Evolutionary conservation across 1,139 yeast genomes (phyloP).

Genomic region (Suhomyces yuchorum): DNA sequence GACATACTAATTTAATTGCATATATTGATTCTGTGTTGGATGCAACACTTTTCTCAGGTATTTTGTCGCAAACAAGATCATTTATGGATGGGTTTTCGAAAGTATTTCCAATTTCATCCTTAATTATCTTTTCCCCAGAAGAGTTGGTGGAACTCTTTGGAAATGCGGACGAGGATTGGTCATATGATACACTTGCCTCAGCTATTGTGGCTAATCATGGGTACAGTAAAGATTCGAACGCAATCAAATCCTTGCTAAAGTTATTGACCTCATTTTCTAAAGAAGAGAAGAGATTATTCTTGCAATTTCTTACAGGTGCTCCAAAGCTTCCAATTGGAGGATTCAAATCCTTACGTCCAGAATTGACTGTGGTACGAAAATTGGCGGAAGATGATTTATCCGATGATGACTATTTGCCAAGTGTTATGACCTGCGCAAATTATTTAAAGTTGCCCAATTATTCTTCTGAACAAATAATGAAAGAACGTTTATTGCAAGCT

Average conservation of each 20-base stretch:
- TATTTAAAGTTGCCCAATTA: slow-evolving; percentile 89
- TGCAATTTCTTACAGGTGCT: slow-evolving; percentile 91
- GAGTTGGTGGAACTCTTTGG: slow-evolving; percentile 71
- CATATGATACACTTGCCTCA: slow-evolving; percentile 57
- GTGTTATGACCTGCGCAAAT: slow-evolving; percentile 98
- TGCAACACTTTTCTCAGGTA: slow-evolving; percentile 64
- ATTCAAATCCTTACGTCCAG: slow-evolving; percentile 79
- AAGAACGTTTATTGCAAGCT: slow-evolving; percentile 62
- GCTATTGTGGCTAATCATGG: slow-evolving; percentile 90
- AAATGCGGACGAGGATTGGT: slow-evolving; percentile 86
- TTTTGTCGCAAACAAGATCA: slow-evolving; percentile 62
- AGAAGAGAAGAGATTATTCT: slow-evolving; percentile 66
- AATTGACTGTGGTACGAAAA: slow-evolving; percentile 84
- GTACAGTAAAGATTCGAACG: slow-evolving; percentile 67
- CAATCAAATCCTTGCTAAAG: slow-evolving; percentile 60
- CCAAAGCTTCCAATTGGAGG: slow-evolving; percentile 96
- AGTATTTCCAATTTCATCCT: slow-evolving; percentile 78
- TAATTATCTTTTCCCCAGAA: slow-evolving; percentile 68
- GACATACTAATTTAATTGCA: slow-evolving; percentile 53
- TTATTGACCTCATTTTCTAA: slow-evolving; percentile 57
- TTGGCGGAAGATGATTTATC: slow-evolving; percentile 64
- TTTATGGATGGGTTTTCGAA: slow-evolving; percentile 81
- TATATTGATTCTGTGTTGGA: slow-evolving; percentile 65
- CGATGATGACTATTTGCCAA: slow-evolving; percentile 88
- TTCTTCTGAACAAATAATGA: slow-evolving; percentile 61